Evolutionary conservation across 352 stramenopile species (phyloP).

Genomic region (Globisporangium recalcitrans): DNA sequence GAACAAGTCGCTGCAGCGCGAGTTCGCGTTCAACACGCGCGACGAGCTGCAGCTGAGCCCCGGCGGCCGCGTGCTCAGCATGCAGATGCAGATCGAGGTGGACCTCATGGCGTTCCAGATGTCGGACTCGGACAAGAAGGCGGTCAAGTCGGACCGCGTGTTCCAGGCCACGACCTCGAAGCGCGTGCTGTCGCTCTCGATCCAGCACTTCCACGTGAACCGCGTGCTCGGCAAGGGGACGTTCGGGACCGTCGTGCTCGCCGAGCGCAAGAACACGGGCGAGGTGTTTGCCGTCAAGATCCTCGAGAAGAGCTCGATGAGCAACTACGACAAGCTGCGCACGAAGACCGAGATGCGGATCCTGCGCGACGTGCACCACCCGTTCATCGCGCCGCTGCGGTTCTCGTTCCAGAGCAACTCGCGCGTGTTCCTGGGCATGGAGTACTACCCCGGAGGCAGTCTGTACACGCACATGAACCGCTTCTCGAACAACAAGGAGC

Average conservation of each 20-base stretch:
- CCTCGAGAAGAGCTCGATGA: conserved; percentile 89
- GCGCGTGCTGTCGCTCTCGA: conserved; percentile 77
- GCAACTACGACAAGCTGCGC: conserved; percentile 89
- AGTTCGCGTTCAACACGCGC: conserved; percentile 79
- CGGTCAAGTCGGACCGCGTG: conserved; percentile 52
- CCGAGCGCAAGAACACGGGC: conserved; percentile 78
- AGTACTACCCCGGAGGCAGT: conserved; percentile 80
- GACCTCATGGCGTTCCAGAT: conserved; percentile 77
- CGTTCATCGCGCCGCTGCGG: conserved; percentile 89
- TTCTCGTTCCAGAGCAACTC: conserved; percentile 85
- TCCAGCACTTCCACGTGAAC: conserved; percentile 94
- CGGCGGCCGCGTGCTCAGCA: conserved; percentile 64
- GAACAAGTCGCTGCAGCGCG: conserved; percentile 73
- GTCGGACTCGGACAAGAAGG: conserved; percentile 66
- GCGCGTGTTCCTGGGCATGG: conserved; percentile 79
- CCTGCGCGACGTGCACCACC: conserved; percentile 87
- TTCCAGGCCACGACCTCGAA: conserved; percentile 76
- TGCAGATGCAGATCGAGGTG: conserved; percentile 85
- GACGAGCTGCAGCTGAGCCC: conserved; percentile 76
- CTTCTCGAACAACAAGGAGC: conserved; percentile 88
- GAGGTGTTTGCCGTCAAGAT: conserved; percentile 92
- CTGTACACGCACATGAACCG: conserved; percentile 91
- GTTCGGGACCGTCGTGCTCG: conserved; percentile 91
- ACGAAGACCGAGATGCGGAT: conserved; percentile 91
- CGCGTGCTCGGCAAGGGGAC: conserved; percentile 93